Conservation (phyloP, 2,329 filamentous ascomycete genomes). For the Juglanconis sp. region DNA sequence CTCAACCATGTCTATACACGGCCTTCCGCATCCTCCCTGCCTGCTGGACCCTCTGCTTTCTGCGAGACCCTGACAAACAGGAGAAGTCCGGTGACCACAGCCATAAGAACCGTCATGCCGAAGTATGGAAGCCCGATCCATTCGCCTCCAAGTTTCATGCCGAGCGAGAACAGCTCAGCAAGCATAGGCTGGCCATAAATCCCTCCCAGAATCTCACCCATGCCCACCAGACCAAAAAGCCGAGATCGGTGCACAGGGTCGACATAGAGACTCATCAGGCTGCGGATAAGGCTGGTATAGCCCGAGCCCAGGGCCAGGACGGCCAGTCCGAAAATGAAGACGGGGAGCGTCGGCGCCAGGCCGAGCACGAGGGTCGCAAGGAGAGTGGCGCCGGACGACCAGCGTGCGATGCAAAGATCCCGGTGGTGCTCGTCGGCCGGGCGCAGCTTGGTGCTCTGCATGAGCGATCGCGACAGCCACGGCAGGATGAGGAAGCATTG, state of each 20-base stretch:
- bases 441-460: conserved; percentile 19
- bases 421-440: conserved; percentile 24
- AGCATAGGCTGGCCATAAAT: conserved; percentile 29
- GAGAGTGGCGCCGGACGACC: conserved; percentile 24
- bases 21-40: not conserved
- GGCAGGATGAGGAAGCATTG: conserved; percentile 28
- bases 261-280: conserved; percentile 30
- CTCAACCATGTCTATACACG: too few species aligned
- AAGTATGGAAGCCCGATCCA: conserved; percentile 8
- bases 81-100: not conserved
- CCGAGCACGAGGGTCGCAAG: conserved; percentile 25
- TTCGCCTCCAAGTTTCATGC: conserved; percentile 19
- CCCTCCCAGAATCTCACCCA: conserved; percentile 28
- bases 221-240: conserved; percentile 28
- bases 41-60: not conserved
- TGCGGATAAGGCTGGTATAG: conserved; percentile 26
- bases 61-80: not conserved
- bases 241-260: conserved; percentile 28
- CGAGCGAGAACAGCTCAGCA: conserved; percentile 28
- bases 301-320: conserved; percentile 28
- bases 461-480: conserved; percentile 22
- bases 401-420: conserved; percentile 26
- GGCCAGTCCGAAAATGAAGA: conserved; percentile 27
- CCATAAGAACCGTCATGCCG: not conserved
- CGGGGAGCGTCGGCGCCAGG: conserved; percentile 23